phyloP scores from a whole-genome alignment of 805 yeast genomes.

The Clavispora phyllophila region DNA sequence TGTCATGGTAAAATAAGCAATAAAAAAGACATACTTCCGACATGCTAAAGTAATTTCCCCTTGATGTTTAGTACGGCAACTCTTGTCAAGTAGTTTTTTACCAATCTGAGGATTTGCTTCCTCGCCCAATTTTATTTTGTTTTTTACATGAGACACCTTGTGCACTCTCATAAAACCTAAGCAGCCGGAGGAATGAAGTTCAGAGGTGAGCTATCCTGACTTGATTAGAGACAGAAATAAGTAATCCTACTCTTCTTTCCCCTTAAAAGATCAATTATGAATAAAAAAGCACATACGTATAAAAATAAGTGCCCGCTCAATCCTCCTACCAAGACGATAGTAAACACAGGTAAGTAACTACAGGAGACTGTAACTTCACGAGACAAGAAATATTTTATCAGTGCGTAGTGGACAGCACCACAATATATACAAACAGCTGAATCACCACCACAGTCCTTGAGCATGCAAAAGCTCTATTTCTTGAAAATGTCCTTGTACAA shows the following conservation, averaged over 20 bases:
- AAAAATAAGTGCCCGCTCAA: no score
- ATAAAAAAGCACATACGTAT: no score
- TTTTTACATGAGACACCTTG: neutral
- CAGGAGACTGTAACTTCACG: neutral
- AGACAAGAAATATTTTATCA: neutral
- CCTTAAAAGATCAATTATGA: no score
- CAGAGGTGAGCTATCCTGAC: no score
- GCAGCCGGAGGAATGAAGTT: neutral
- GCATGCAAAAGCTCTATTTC: neutral
- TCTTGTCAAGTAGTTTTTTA: neutral
- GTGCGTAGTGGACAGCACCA: neutral
- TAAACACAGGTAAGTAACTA: no score
- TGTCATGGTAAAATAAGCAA: neutral
- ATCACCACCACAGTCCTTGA: neutral
- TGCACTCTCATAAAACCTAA: slow-evolving; percentile 2
- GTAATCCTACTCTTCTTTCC: no score
- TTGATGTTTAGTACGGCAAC: neutral
- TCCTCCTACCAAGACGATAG: no score
- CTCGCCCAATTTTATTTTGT: neutral
- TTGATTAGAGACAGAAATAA: no score
- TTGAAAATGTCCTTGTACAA: slow-evolving; percentile 14
- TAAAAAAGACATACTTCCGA: slow-evolving; percentile 18
- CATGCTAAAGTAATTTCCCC: slow-evolving; percentile 5
- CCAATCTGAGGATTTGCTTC: neutral
- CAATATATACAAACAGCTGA: neutral